Percentiles rank a stretch among this genome's conserved stretches.
These are phyloP conservation scores for Vanrija sp. DNA, from an alignment of 1,284 basidiomycete species.

Conservation along the genomic window DNA sequence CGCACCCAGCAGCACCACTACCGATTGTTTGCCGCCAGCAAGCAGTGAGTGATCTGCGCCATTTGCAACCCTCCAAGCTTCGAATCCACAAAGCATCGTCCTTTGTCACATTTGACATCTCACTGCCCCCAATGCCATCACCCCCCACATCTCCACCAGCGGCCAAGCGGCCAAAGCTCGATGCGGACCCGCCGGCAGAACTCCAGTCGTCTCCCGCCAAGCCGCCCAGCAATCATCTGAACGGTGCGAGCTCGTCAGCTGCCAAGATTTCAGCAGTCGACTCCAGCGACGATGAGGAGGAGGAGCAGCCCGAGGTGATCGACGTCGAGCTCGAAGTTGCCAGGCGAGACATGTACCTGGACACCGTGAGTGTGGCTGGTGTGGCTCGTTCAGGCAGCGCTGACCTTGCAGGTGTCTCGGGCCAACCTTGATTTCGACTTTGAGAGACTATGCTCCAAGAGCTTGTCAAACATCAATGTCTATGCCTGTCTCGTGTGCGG, in stretches of 20 bases:
- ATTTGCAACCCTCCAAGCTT: neutral
- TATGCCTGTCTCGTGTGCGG: constrained; percentile 98
- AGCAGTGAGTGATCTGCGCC: neutral
- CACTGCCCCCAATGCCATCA: constrained; percentile 6
- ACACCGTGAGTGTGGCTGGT: constrained; percentile 64
- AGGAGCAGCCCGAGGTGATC: constrained; percentile 41
- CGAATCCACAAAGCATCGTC: neutral
- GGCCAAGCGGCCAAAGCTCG: constrained; percentile 36
- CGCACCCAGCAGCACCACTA: neutral
- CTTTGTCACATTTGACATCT: neutral
- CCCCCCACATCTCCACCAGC: constrained; percentile 37
- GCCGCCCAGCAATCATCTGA: constrained; percentile 7
- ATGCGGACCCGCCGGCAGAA: constrained; percentile 13
- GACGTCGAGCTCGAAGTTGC: constrained; percentile 53
- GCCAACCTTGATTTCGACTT: constrained; percentile 95
- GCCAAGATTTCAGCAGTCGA: constrained; percentile 7
- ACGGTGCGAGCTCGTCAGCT: constrained; percentile 9
- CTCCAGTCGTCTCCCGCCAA: constrained; percentile 8
- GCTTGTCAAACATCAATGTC: constrained; percentile 91
- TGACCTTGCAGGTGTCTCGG: constrained; percentile 67
- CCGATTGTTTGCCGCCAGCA: neutral
- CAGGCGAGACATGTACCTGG: constrained; percentile 86
- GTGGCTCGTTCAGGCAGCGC: neutral
- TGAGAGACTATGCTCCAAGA: constrained; percentile 97
- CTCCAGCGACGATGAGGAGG: constrained; percentile 56